A percentile compares a stretch with the other conserved stretches of the same genome.
phyloP scores from a whole-genome alignment of 768 basidiomycete species.

The Rhodocollybia butyracea region DNA sequence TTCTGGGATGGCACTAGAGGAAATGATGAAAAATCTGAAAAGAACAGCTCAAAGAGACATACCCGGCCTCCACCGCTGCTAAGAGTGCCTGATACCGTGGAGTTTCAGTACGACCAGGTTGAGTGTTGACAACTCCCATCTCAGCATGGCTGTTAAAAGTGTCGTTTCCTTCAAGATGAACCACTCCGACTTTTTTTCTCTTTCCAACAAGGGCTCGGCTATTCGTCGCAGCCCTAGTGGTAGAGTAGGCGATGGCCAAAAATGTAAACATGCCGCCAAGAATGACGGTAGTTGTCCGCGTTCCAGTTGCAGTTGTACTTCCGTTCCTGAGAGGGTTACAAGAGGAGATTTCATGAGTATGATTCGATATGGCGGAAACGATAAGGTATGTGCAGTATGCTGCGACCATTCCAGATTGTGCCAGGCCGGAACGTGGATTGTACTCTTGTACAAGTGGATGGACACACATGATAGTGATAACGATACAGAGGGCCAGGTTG shows the following conservation, averaged over 20 bases:
- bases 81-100: slow-evolving; percentile 92
- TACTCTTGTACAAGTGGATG: slow-evolving; percentile 86
- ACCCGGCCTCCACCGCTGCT: slow-evolving; percentile 97
- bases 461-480: slow-evolving; percentile 80
- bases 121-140: slow-evolving; percentile 73
- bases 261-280: slow-evolving; percentile 96
- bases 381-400: slow-evolving; percentile 96
- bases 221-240: slow-evolving; percentile 93
- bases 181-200: slow-evolving; percentile 56
- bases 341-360: slow-evolving; percentile 62
- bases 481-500: slow-evolving; percentile 78
- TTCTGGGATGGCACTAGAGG: slow-evolving; percentile 79
- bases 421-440: slow-evolving; percentile 92
- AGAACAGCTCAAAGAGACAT: slow-evolving; percentile 18
- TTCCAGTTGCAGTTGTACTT: slow-evolving; percentile 49
- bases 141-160: slow-evolving; percentile 59
- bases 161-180: slow-evolving; percentile 59
- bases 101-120: slow-evolving; percentile 80
- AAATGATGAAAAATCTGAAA: not conserved
- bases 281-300: slow-evolving; percentile 82
- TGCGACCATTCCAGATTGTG: slow-evolving; percentile 96
- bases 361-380: slow-evolving; percentile 91
- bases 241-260: slow-evolving; percentile 97
- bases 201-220: slow-evolving; percentile 85
- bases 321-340: slow-evolving; percentile 88